Evolutionary conservation across 148 eudicot species (phyloP), one percentile per base, ranked within the genome.

Genomic region (Rhododendron molle): DNA sequence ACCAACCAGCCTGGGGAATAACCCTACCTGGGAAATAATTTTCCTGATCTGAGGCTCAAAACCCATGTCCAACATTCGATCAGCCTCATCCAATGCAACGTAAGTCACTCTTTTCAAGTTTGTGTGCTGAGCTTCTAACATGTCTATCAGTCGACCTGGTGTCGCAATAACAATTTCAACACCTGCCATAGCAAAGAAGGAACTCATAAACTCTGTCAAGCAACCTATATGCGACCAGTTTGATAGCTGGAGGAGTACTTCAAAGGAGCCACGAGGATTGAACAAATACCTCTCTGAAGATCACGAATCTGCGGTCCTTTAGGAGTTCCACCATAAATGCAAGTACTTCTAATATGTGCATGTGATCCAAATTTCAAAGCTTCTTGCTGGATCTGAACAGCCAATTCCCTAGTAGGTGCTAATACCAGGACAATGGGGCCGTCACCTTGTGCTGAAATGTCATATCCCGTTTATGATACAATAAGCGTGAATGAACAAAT

Each of bases 41-140:
- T 94, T 97, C 91, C 96, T 91, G 85, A 97, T 97, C 87, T 97
- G 99, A 89, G 99, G 99, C 92, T 97, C 99, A 89, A 95, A 97
- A 12, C 99, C 98, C 99, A 97, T 97, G 83, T 97, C 99, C 86
- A 97, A 89, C 99, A 97, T 97, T 80, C 99, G 93, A 86, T 97
- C 99, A 84, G 99, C 99, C 89, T 97, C 99, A 83, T 97, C 99
- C 87, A 97, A 89, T 76, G 95, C 99, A 87, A 97, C 89, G 87
- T 97, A 95, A 26, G 99, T 97, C 80, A 97, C 98, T 89, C 98
- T 92, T 91, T 84, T 94, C 90, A 97, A 86, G 91, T 95, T 97
- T 60, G 99, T 97, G 85, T 91, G 94, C 82, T 90, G 96, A 15
- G 98, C 94, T 91, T 97, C 99, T 87, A 97, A 84, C 98, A 95